phyloP scores from a whole-genome alignment of 176 grass and related monocot species.

The Bromus sterilis region DNA sequence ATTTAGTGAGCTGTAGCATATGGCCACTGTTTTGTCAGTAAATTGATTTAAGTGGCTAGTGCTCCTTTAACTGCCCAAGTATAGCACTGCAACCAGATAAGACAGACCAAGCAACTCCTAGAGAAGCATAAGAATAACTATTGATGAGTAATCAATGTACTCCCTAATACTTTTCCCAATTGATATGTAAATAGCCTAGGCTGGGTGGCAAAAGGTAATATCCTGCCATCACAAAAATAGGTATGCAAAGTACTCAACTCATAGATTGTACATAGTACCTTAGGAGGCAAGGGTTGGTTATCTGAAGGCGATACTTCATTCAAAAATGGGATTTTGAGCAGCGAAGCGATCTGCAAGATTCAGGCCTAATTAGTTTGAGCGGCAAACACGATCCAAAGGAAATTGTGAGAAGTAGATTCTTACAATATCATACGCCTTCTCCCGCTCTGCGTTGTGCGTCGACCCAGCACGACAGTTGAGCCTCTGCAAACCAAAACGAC shows the following conservation, averaged over 20 bases:
- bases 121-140: background rate
- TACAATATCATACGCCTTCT: slow-evolving; percentile 94
- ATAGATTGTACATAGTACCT: slow-evolving; percentile 29
- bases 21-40: background rate
- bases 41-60: background rate
- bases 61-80: background rate
- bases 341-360: slow-evolving; percentile 65
- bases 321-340: slow-evolving; percentile 85
- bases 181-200: background rate
- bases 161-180: background rate
- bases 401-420: background rate
- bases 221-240: background rate
- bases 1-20: background rate
- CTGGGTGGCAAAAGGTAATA: background rate
- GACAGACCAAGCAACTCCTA: background rate
- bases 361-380: background rate
- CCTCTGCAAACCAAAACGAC: slow-evolving; percentile 35
- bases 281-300: slow-evolving; percentile 61
- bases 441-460: slow-evolving; percentile 52
- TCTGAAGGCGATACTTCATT: slow-evolving; percentile 47
- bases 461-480: slow-evolving; percentile 57
- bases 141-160: background rate
- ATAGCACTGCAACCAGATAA: background rate
- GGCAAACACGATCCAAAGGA: background rate
- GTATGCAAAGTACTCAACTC: background rate